Evolutionary conservation across 2,329 filamentous ascomycete genomes (phyloP), one percentile per base, ranked within the genome.

Genomic region (Elsinoe arachidis): DNA sequence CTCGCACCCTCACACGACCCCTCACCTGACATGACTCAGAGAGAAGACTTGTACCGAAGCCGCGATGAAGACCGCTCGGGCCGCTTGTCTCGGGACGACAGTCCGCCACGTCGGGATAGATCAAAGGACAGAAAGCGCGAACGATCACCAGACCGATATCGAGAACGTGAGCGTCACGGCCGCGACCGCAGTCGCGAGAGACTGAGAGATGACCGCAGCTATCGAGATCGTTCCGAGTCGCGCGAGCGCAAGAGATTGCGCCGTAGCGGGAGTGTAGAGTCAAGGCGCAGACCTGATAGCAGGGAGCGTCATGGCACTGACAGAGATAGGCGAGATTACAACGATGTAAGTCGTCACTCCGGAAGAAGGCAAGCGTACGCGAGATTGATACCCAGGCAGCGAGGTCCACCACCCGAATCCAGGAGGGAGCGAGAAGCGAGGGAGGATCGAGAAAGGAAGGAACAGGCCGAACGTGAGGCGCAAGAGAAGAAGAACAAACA

Each of bases 221-320:
- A 85, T 67, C 84, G 85, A 79, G 87, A 89, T 72, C 41, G 41
- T 23, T 46, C 41, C 21, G 85, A 85, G 67, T 88, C 84, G 70
- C 81, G 81, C 70, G 86, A 88, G 67, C 80, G 80, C 69, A 76
- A 73, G 67, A 80, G 78, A 69, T 79, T 78, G 65, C 82, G 81
- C 69, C 82, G 81, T 70, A 87, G 86, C 71, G 82, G 80, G 72
- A 87, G 86, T 72, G 79, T 82, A 79, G 86, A 90, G 74, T 84
- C 85, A 65, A 81, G 79, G 71, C 71, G 79, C 67, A 83, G 84
- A 71, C 80, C 77, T 66, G 83, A 85, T 65, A 82, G 78, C 68
- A 80, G 80, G 65, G 80, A 80, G 65, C 78, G 80, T 52, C 74
- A 75, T 41, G 68, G 76, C 35, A 73, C 67, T 57, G 80, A 79